Percentiles rank a stretch among this genome's conserved stretches.
These are phyloP conservation scores for Phytopythium litorale DNA, from an alignment of 352 stramenopile species.

Conservation along the genomic window DNA sequence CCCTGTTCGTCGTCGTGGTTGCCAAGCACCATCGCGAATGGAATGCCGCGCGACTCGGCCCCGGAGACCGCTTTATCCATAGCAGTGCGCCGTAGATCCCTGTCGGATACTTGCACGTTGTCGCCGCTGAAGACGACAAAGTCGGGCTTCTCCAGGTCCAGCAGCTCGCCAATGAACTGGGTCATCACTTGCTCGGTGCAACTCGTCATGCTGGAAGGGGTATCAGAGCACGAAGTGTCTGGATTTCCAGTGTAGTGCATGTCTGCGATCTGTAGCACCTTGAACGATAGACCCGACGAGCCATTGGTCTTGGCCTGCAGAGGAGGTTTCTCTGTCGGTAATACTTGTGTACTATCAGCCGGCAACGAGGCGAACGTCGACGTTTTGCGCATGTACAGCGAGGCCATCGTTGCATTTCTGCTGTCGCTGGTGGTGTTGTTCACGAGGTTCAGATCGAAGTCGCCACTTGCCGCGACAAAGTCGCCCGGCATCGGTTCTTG, in stretches of 20 bases:
- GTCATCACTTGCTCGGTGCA: constrained; percentile 46
- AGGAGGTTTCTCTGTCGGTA: not conserved
- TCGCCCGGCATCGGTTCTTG: not conserved
- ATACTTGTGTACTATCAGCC: not conserved
- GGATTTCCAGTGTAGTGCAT: constrained; percentile 28
- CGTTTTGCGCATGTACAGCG: not conserved
- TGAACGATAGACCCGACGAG: constrained; percentile 20
- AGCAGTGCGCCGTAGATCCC: constrained; percentile 3
- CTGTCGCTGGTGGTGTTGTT: not conserved
- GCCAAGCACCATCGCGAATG: constrained; percentile 54
- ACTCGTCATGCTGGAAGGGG: constrained; percentile 9
- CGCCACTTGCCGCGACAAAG: not conserved
- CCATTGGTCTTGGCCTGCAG: not conserved
- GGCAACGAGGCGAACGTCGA: not conserved
- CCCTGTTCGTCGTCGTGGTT: constrained; percentile 57
- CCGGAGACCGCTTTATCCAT: constrained; percentile 31
- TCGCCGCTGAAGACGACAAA: constrained; percentile 59
- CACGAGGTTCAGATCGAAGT: not conserved
- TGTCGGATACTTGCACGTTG: constrained; percentile 28
- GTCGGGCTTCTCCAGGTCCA: constrained; percentile 46
- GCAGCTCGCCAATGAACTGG: constrained; percentile 37
- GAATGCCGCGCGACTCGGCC: constrained; percentile 36
- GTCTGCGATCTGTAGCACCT: constrained; percentile 51
- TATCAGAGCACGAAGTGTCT: not conserved
- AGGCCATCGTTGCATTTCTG: not conserved